Evolutionary conservation across 2,329 filamentous ascomycete genomes (phyloP).

Genomic region (Lasiodiplodia gonubiensis): DNA sequence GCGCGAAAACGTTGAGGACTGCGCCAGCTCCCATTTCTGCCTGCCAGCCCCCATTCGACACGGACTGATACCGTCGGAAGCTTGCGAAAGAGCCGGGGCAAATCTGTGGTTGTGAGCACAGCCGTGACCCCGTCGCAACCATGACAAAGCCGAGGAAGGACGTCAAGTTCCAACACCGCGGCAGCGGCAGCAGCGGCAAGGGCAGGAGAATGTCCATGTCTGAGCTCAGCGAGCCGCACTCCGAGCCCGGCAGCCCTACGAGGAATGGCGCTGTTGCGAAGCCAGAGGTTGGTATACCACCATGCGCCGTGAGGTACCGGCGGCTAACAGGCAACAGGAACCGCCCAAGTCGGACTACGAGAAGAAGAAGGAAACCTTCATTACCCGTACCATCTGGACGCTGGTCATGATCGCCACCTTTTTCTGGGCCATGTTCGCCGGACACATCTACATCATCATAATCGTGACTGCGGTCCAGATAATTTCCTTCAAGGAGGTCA

Average conservation of each 20-base stretch:
- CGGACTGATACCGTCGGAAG: not conserved
- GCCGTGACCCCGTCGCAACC: constrained; percentile 7
- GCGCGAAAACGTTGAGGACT: constrained; percentile 12
- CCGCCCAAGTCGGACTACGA: constrained; percentile 75
- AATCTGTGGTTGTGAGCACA: not conserved
- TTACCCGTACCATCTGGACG: constrained; percentile 96
- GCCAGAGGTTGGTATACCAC: constrained; percentile 31
- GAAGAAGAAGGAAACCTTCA: constrained; percentile 98
- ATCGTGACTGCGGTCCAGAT: constrained; percentile 94
- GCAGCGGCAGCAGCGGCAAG: constrained; percentile 56
- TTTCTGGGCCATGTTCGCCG: constrained; percentile 90
- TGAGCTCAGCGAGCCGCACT: constrained; percentile 68
- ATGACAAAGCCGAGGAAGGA: constrained; percentile 55
- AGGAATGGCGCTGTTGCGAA: constrained; percentile 47
- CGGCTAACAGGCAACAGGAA: constrained; percentile 35
- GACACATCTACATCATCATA: constrained; percentile 95
- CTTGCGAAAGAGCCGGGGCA: constrained; percentile 7
- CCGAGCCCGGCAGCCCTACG: constrained; percentile 58
- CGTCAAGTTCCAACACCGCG: constrained; percentile 61
- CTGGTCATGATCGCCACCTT: constrained; percentile 96
- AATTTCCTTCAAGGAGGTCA: constrained; percentile 98
- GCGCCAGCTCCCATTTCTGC: constrained; percentile 4
- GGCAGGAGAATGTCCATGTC: constrained; percentile 71
- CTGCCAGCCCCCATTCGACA: constrained; percentile 6
- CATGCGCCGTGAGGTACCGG: not conserved